Evolutionary conservation across 768 basidiomycete genomes (phyloP), one percentile per base, ranked within the genome.

Genomic region (Boletus huronensis): DNA sequence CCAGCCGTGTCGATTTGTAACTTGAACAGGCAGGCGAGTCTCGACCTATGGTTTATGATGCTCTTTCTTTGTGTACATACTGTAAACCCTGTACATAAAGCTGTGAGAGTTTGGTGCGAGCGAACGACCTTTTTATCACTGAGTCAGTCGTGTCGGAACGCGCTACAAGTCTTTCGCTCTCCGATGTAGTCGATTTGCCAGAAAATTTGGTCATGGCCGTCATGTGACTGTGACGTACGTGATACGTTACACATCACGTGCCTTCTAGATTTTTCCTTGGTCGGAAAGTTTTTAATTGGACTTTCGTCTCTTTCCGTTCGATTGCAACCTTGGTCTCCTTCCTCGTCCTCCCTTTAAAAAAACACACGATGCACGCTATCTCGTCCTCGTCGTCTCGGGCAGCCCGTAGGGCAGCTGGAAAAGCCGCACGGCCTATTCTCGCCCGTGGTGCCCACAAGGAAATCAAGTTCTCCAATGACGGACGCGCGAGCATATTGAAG

Each of bases 381-480:
- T 84, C 87, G 52, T 67, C 72, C 41, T 76, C 82, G 50, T 88
- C 90, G 28, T 79, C 87, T 14, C 74, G 80, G 64, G 80, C 84
- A 62, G 77, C 87, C 66, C 87, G 86, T 60, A 83, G 85, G 64
- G 83, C 80, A 48, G 84, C 84, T 32, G 73, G 78, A 43, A 82
- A 81, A 66, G 77, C 80, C 25, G 71, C 76, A 13, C 79, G 79
- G 66, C 80, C 84, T 55, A 61, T 79, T 11, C 64, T 84, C n/a
- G 72, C 74, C 36, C 85, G 91, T 53, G 85, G 87, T 56, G 88
- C 84, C 17, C 91, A 95, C 82, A 97, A 97, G 82, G 94, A 97
- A 72, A 90, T 98, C 72, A 88, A 89, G 76, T 98, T 98, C 76
- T 90, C 88, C 68, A 95, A 98, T 72, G 93, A 93, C 62, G 94